Percentiles rank a stretch among this genome's conserved stretches.
These are phyloP conservation scores for Saccharomyces hybrid DNA, from an alignment of 1,139 yeast genomes.

Conservation along the genomic window DNA sequence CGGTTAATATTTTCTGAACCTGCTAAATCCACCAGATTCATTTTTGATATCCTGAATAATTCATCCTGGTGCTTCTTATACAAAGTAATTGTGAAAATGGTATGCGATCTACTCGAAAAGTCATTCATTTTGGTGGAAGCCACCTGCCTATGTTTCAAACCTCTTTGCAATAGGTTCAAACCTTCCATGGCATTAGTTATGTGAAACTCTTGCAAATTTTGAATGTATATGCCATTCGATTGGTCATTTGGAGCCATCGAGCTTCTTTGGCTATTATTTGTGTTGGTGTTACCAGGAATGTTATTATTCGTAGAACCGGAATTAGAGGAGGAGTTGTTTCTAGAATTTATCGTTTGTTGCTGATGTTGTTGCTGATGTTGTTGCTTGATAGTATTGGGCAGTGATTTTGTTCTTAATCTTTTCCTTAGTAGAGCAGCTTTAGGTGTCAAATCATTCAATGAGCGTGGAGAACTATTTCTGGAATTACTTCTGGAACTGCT, in stretches of 20 bases:
- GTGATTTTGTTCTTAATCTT: slow-evolving; percentile 8
- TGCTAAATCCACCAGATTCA: slow-evolving; percentile 72
- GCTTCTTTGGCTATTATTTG: slow-evolving; percentile 4
- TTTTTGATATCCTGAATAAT: slow-evolving; percentile 50
- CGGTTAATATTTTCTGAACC: slow-evolving; percentile 65
- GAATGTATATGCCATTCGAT: slow-evolving; percentile 38
- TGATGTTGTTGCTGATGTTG: no score
- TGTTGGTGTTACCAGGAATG: slow-evolving; percentile 1
- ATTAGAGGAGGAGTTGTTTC: background rate
- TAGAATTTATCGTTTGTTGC: background rate
- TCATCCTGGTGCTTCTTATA: slow-evolving; percentile 39
- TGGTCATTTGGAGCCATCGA: slow-evolving; percentile 11
- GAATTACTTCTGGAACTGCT: slow-evolving; percentile 9
- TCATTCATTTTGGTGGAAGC: slow-evolving; percentile 68
- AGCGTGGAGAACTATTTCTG: slow-evolving; percentile 18
- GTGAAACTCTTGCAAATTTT: slow-evolving; percentile 50
- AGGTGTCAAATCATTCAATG: slow-evolving; percentile 5
- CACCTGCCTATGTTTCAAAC: slow-evolving; percentile 51
- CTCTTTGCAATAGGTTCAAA: slow-evolving; percentile 44
- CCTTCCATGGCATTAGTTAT: slow-evolving; percentile 51
- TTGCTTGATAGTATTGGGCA: slow-evolving; percentile 1
- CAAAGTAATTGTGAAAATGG: slow-evolving; percentile 57
- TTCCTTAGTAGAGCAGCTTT: slow-evolving; percentile 9
- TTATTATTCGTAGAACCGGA: slow-evolving; percentile 1
- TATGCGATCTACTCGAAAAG: slow-evolving; percentile 63